phyloP scores from a whole-genome alignment of 2,329 filamentous ascomycete species.

The Fusarium pseudoanthophilum region DNA sequence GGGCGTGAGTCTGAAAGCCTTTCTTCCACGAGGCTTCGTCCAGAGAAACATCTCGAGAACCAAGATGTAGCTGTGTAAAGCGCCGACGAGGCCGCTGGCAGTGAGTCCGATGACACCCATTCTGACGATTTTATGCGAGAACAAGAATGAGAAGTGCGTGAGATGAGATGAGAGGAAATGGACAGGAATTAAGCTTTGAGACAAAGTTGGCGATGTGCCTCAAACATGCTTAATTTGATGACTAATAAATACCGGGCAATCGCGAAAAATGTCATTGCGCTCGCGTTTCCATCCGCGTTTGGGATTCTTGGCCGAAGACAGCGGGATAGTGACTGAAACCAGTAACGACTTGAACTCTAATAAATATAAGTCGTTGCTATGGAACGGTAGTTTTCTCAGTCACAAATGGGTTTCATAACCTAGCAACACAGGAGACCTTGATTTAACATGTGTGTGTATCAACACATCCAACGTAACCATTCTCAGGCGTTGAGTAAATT shows the following conservation, averaged over 20 bases:
- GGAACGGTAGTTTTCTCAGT: not conserved
- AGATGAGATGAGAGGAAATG: not conserved
- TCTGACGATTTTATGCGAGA: conserved; percentile 34
- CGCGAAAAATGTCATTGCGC: conserved; percentile 12
- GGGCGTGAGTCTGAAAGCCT: conserved; percentile 56
- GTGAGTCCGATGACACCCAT: conserved; percentile 51
- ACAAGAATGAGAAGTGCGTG: not conserved
- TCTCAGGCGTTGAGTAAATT: not conserved
- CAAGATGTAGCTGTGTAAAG: conserved; percentile 61
- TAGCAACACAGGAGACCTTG: not conserved
- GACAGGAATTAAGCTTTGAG: not conserved
- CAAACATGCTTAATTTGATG: not conserved
- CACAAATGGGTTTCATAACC: not conserved
- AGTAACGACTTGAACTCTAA: conserved; percentile 12
- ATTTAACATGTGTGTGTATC: not conserved
- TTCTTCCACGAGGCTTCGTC: conserved; percentile 58
- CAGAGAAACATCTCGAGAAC: conserved; percentile 62
- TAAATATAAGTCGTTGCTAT: not conserved
- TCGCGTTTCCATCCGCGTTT: not conserved
- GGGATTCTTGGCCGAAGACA: conserved; percentile 16
- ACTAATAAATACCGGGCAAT: not conserved
- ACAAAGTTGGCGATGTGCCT: conserved; percentile 7
- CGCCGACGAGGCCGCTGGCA: conserved; percentile 53
- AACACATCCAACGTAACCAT: not conserved
- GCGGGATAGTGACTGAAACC: not conserved